These are phyloP conservation scores for Arachis monticola DNA, from an alignment of 331 rosid genomes.

Conservation along the genomic window DNA sequence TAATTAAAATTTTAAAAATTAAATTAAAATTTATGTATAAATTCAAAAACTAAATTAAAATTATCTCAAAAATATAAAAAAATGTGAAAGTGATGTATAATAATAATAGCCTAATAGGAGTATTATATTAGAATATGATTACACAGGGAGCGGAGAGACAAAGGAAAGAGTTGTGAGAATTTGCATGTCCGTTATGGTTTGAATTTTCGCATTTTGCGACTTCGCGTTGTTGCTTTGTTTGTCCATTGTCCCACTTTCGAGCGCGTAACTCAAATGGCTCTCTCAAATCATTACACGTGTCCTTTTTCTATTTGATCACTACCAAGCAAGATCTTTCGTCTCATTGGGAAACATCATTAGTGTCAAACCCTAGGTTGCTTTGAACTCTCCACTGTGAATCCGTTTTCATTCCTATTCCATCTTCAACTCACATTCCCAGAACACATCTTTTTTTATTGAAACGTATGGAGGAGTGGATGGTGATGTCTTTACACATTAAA, in stretches of 20 bases:
- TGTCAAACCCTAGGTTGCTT: too few species aligned
- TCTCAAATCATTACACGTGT: not conserved
- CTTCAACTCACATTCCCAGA: too few species aligned
- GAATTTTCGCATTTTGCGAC: conserved; percentile 24
- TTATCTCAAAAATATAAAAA: too few species aligned
- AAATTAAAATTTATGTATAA: too few species aligned
- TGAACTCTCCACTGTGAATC: too few species aligned
- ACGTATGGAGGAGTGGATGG: conserved; percentile 19
- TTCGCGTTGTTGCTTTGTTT: not conserved
- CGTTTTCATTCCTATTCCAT: too few species aligned
- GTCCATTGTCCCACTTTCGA: not conserved
- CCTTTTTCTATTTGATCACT: not conserved
- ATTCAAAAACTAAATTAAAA: too few species aligned
- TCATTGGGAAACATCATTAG: too few species aligned
- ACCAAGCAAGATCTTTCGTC: not conserved
- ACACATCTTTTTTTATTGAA: not conserved
- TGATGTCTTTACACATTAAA: not conserved
- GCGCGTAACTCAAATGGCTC: not conserved
- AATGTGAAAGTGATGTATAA: too few species aligned
- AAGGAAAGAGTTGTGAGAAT: not conserved
- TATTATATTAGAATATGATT: too few species aligned
- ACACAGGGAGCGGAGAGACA: not conserved
- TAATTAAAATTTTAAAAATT: too few species aligned
- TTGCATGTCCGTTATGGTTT: conserved; percentile 28
- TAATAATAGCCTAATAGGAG: too few species aligned